Percentiles rank a stretch among this genome's conserved stretches.
Conservation (phyloP, 106 monocot genomes). For the Agapanthus africanus region DNA sequence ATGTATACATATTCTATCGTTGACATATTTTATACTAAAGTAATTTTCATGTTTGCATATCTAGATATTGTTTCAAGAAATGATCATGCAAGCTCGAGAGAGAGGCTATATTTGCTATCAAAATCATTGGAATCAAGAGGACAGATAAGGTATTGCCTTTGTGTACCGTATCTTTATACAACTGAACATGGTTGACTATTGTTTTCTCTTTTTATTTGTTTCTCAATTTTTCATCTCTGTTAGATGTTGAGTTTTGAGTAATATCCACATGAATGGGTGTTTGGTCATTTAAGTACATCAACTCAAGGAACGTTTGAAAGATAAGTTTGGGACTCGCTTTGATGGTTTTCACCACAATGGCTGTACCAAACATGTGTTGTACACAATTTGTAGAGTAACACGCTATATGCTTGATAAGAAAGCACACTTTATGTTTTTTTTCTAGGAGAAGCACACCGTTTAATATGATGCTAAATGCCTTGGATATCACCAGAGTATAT, state of each 20-base stretch:
- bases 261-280: not conserved
- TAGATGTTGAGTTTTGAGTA: not conserved
- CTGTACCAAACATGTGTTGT: not conserved
- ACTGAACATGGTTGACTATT: not conserved
- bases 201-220: not conserved
- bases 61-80: constrained; percentile 34
- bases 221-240: not conserved
- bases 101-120: constrained; percentile 21
- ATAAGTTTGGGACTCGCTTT: not conserved
- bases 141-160: constrained; percentile 17
- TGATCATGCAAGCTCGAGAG: constrained; percentile 15
- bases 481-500: not conserved
- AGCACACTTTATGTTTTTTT: too few species aligned
- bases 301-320: not conserved
- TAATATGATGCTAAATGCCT: not conserved
- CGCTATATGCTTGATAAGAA: not conserved
- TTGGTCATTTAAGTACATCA: not conserved
- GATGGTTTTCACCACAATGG: not conserved
- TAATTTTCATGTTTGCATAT: not conserved
- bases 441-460: not conserved
- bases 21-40: not conserved
- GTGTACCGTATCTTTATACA: not conserved
- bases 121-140: constrained; percentile 21
- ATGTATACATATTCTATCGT: too few species aligned
- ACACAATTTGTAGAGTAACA: not conserved